Conservation (phyloP, 2,329 filamentous ascomycete genomes). For the Verticillium zaregamsianum region DNA sequence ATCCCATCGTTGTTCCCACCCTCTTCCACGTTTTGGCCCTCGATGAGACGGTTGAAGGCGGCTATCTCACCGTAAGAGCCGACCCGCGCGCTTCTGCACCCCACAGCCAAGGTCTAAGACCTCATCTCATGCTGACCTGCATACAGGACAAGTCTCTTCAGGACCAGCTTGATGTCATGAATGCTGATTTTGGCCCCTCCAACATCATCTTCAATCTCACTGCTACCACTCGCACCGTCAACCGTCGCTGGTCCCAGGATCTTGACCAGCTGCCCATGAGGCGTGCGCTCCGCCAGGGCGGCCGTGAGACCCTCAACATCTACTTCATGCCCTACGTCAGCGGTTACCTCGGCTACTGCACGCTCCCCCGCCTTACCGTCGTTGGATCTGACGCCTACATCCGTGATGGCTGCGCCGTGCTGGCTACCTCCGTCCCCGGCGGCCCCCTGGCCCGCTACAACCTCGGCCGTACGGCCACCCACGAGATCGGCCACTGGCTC, state of each 20-base stretch:
- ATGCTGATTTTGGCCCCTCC: slow-evolving; percentile 36
- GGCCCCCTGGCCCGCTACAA: slow-evolving; percentile 28
- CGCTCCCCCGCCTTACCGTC: slow-evolving; percentile 34
- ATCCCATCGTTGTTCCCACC: slow-evolving; percentile 5
- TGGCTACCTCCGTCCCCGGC: slow-evolving; percentile 30
- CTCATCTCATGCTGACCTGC: background rate
- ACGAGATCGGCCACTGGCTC: slow-evolving; percentile 46
- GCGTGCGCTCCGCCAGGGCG: slow-evolving; percentile 37
- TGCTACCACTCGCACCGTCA: slow-evolving; percentile 39
- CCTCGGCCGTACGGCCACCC: slow-evolving; percentile 26
- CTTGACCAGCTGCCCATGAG: slow-evolving; percentile 35
- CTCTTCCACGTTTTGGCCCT: slow-evolving; percentile 28
- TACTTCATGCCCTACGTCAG: slow-evolving; percentile 32
- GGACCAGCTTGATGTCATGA: slow-evolving; percentile 40
- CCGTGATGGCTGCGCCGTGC: slow-evolving; percentile 35
- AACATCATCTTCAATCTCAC: slow-evolving; percentile 40
- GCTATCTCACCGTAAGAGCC: slow-evolving; percentile 29
- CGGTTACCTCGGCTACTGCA: slow-evolving; percentile 15
- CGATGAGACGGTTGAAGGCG: slow-evolving; percentile 19
- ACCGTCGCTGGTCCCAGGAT: slow-evolving; percentile 36
- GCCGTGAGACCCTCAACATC: slow-evolving; percentile 37
- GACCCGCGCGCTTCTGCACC: background rate
- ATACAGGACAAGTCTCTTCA: slow-evolving; percentile 27
- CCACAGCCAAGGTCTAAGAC: slow-evolving; percentile 3
- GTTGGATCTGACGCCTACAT: slow-evolving; percentile 27